phyloP scores from a whole-genome alignment of 1,284 basidiomycete species.

The Gastroboletus turbinatus region DNA sequence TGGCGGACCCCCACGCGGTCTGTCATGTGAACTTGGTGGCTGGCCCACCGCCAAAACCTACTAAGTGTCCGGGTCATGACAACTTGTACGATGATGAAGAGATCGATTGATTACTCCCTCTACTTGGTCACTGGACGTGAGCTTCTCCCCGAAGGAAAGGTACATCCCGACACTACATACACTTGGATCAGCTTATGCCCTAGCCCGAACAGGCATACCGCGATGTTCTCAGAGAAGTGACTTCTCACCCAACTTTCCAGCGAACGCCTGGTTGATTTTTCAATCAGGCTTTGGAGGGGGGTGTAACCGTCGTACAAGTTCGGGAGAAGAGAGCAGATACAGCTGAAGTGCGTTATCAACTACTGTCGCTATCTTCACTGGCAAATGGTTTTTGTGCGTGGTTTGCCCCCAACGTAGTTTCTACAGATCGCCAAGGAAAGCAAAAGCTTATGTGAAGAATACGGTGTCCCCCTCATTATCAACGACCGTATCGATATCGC shows the following conservation, averaged over 20 bases:
- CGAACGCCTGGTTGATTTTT: background rate
- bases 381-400: background rate
- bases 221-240: conserved; percentile 76
- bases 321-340: conserved; percentile 85
- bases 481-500: conserved; percentile 92
- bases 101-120: conserved; percentile 66
- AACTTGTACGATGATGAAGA: background rate
- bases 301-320: conserved; percentile 89
- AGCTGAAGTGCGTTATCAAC: conserved; percentile 55
- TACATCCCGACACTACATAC: conserved; percentile 28
- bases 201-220: conserved; percentile 60
- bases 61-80: too few relatives aligned
- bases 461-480: conserved; percentile 85
- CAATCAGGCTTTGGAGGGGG: conserved; percentile 72
- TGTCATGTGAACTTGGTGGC: too few relatives aligned
- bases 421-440: conserved; percentile 72
- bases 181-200: background rate
- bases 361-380: background rate
- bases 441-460: conserved; percentile 76
- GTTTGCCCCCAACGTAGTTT: conserved; percentile 52
- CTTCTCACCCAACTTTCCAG: background rate
- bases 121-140: conserved; percentile 88
- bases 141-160: conserved; percentile 79
- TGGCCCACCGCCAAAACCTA: too few relatives aligned
- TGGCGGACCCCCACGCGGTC: too few relatives aligned